Conservation (phyloP, 2,329 filamentous ascomycete species). For the Paraconiothyrium sp. region DNA sequence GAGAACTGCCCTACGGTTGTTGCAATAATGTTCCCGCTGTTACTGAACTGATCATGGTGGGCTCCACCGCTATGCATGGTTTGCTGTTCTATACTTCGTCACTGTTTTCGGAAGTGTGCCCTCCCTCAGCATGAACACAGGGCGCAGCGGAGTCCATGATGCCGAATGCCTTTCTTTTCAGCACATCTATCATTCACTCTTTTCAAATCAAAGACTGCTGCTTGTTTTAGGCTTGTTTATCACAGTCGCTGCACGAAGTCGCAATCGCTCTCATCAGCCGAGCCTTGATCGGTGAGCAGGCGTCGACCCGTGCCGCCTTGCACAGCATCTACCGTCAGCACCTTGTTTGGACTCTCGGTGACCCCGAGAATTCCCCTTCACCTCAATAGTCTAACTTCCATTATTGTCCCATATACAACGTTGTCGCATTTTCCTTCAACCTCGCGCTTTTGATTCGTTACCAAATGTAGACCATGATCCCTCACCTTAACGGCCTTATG, state of each 20-base stretch:
- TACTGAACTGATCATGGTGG: not conserved
- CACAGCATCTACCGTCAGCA: conserved; percentile 3
- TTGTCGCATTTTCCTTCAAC: conserved; percentile 13
- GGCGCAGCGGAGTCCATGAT: not conserved
- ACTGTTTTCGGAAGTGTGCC: not conserved
- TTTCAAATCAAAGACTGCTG: not conserved
- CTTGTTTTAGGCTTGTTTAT: not conserved
- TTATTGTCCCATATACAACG: conserved; percentile 21
- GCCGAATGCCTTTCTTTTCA: not conserved
- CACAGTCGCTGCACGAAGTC: conserved; percentile 13
- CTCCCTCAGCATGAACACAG: not conserved
- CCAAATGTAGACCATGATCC: conserved; percentile 14
- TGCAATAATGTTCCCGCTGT: not conserved
- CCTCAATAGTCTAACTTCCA: conserved; percentile 1
- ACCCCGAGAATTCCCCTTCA: not conserved
- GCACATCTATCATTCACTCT: not conserved
- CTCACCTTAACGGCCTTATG: conserved; percentile 20
- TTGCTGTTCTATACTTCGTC: not conserved
- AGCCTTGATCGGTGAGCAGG: conserved; percentile 5
- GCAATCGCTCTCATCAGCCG: conserved; percentile 8
- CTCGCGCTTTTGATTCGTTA: conserved; percentile 22
- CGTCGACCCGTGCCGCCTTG: conserved; percentile 2
- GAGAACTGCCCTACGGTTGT: not conserved
- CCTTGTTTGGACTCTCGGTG: not conserved
- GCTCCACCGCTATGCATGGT: not conserved